phyloP scores from a whole-genome alignment of 164 flowering plant species.

The Dillenia turbinata region DNA sequence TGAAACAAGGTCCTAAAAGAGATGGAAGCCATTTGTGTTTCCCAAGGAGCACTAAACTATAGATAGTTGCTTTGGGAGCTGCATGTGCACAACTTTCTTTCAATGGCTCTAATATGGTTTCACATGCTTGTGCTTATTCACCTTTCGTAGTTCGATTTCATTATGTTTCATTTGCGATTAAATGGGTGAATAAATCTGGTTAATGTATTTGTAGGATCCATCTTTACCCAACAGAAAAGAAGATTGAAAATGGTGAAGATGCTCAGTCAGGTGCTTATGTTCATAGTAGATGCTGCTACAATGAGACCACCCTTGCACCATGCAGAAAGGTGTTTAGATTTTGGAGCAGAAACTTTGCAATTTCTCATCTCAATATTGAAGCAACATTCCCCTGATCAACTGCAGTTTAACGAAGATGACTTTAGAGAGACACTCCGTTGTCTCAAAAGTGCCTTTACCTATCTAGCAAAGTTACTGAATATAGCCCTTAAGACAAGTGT shows the following conservation, averaged over 20 bases:
- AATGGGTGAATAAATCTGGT: too few relatives aligned
- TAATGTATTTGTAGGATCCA: conserved; percentile 30
- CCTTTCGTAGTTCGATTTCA: too few relatives aligned
- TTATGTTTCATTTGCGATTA: too few relatives aligned
- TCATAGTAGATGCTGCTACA: conserved; percentile 50
- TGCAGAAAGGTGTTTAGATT: conserved; percentile 41
- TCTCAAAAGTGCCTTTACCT: conserved; percentile 72
- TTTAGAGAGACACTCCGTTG: conserved; percentile 40
- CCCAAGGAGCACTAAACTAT: too few relatives aligned
- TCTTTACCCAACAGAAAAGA: conserved; percentile 17
- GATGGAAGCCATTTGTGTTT: too few relatives aligned
- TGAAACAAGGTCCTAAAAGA: too few relatives aligned
- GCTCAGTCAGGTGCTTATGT: conserved; percentile 62
- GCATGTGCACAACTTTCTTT: too few relatives aligned
- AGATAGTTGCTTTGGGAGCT: too few relatives aligned
- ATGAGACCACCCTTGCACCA: conserved; percentile 26
- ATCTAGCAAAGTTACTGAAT: conserved; percentile 68
- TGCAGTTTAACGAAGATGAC: conserved; percentile 39
- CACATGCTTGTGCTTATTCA: too few relatives aligned
- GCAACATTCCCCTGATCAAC: conserved; percentile 15
- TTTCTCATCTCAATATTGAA: conserved; percentile 32
- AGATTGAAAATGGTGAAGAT: conserved; percentile 48
- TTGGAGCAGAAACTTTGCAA: conserved; percentile 37
- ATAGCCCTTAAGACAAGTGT: conserved; percentile 34
- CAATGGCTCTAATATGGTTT: too few relatives aligned